Conservation (phyloP, 2,329 filamentous ascomycete genomes). For the Colletotrichum cordylinicola region DNA sequence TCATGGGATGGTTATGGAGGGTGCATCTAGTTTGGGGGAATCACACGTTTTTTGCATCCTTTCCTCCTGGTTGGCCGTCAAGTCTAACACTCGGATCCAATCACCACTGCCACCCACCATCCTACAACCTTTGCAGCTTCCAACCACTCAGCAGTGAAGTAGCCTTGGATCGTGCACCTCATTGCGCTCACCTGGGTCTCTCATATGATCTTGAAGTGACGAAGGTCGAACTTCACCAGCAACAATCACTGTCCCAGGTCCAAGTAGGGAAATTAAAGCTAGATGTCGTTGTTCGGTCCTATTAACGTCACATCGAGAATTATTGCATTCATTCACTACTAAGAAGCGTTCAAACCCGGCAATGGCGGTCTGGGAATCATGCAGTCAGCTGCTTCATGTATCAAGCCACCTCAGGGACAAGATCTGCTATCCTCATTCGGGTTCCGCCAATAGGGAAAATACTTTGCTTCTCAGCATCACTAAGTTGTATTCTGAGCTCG, state of each 20-base stretch:
- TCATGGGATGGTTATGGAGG: background rate
- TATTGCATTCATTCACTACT: background rate
- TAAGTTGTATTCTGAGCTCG: too few relatives aligned
- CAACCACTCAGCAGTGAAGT: background rate
- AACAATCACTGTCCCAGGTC: accelerated
- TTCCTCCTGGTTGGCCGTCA: background rate
- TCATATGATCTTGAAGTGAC: background rate
- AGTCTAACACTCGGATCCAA: background rate
- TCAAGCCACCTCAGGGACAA: background rate
- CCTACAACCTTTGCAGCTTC: background rate
- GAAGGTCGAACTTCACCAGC: background rate
- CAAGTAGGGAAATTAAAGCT: background rate
- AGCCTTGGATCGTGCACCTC: accelerated
- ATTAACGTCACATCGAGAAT: background rate
- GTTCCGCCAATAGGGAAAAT: background rate
- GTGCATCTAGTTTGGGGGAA: background rate
- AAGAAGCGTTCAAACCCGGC: accelerated
- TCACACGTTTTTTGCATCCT: background rate
- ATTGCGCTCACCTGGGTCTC: background rate
- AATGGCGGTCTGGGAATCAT: background rate
- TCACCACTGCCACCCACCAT: background rate
- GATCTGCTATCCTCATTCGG: background rate
- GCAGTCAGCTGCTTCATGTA: background rate
- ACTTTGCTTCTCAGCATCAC: too few relatives aligned
- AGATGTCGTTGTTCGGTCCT: background rate